phyloP scores from a whole-genome alignment of 306 rosid genomes.

The Dryas octopetala region DNA sequence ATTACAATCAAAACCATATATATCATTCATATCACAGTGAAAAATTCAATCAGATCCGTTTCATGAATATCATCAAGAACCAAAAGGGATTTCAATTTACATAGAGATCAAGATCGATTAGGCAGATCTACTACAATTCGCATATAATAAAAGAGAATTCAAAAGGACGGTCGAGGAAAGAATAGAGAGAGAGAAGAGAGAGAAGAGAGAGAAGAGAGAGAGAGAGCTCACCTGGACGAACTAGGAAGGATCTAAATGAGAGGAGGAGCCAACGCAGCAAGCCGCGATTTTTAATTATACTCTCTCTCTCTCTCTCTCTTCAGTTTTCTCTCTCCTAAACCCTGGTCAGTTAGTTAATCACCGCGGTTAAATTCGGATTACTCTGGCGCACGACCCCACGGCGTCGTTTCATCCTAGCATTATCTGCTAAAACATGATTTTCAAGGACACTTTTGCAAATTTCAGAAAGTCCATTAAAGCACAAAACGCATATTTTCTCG shows the following conservation, averaged over 20 bases:
- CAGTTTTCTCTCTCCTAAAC: constrained; percentile 6
- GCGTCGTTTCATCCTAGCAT: constrained; percentile 2
- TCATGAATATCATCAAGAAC: neutral
- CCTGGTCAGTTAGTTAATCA: neutral
- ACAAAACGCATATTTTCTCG: neutral
- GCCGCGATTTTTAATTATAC: constrained; percentile 26
- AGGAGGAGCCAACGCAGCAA: neutral
- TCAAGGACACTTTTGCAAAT: no score
- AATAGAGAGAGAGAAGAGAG: neutral
- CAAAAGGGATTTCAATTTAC: neutral
- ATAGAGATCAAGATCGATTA: neutral
- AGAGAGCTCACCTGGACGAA: constrained; percentile 17
- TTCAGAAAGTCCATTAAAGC: no score
- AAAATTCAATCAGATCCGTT: constrained; percentile 21
- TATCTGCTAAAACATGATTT: no score
- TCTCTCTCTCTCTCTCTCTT: neutral
- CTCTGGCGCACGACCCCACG: neutral
- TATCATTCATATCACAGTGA: neutral
- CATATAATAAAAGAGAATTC: neutral
- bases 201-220: neutral
- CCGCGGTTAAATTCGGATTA: constrained; percentile 14
- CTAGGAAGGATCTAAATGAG: constrained; percentile 20
- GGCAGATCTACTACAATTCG: constrained; percentile 6
- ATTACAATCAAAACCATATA: neutral
- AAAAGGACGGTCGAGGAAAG: neutral